Evolutionary conservation across 1,284 basidiomycete species (phyloP), one percentile per base, ranked within the genome.

Genomic region (Volvariella volvacea): DNA sequence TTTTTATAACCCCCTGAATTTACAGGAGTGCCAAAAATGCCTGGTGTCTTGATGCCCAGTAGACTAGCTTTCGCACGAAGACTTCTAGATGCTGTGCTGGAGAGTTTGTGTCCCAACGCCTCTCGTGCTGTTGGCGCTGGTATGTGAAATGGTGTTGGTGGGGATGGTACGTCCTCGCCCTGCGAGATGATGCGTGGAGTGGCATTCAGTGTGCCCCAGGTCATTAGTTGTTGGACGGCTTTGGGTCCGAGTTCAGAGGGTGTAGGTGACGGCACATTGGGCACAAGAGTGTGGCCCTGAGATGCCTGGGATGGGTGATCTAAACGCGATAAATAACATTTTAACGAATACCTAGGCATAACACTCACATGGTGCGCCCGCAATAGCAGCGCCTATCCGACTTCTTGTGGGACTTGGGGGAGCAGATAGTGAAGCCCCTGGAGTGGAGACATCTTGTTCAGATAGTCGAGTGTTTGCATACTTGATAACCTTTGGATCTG

Each of bases 381-480:
- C 76, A 46, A 97, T 93, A 4, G 92, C 92, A 22, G 92, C 92
- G 43, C 83, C 82, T 48, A 96, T 86, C 49, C 86, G 78, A 63
- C 91, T 93, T 49, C 86, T 74, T 20, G 89, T 90, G 0, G 93
- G 92, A 65, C 88, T 92, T 0, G 87, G 81, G 41, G 89, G 90
- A 17, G 73, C 76, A 50, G 80, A 80, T 16, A 65, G 47, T 21
- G 69, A 63, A 16, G 60, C 56, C 4, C 68, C 58, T 45, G 68
- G 65, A 36, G n/a, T 8, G 19, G 66, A 58, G 48, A 74, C 68
- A 34, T 78, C 74, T 50, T 87, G 80, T 46, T 87, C 85, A 6
- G 73, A 69, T 16, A 96, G 64, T 33, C 92, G 79, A 10, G 93
- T 97, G 57, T 83, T 92, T 16, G 65, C 68, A 58, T 95, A 80